A percentile compares a stretch with the other conserved stretches of the same genome.
These are phyloP conservation scores for Cruciata laevipes DNA, from an alignment of 257 asterid species.

Conservation along the genomic window DNA sequence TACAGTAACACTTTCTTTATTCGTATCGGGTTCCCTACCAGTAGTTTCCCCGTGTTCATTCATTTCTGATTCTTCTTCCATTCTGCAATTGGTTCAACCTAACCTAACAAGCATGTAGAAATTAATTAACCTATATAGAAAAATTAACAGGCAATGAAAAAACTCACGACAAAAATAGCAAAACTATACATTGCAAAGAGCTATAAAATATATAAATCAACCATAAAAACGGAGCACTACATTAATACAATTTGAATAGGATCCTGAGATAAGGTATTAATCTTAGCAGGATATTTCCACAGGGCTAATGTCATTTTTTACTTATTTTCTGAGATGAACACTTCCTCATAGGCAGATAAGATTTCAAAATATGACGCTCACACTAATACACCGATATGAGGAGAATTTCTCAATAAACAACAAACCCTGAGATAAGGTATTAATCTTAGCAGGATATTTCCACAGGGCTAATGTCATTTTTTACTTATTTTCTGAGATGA, in stretches of 20 bases:
- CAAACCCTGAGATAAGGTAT: too few relatives aligned
- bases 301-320: background rate
- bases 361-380: too few relatives aligned
- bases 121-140: constrained; percentile 25
- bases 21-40: constrained; percentile 24
- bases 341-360: too few relatives aligned
- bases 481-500: too few relatives aligned
- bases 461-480: too few relatives aligned
- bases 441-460: too few relatives aligned
- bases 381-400: too few relatives aligned
- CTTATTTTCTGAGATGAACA: background rate
- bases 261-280: background rate
- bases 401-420: too few relatives aligned
- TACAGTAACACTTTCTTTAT: constrained; percentile 26
- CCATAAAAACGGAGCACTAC: background rate
- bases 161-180: background rate
- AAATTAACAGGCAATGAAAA: background rate
- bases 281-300: background rate
- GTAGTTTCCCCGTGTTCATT: constrained; percentile 28
- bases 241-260: too few relatives aligned
- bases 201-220: too few relatives aligned
- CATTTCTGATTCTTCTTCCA: constrained; percentile 62
- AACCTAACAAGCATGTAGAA: constrained; percentile 12
- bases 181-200: background rate
- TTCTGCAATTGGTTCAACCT: constrained; percentile 19